Evolutionary conservation across 164 flowering plant genomes (phyloP).

Genomic region (Cinnamomum chago): DNA sequence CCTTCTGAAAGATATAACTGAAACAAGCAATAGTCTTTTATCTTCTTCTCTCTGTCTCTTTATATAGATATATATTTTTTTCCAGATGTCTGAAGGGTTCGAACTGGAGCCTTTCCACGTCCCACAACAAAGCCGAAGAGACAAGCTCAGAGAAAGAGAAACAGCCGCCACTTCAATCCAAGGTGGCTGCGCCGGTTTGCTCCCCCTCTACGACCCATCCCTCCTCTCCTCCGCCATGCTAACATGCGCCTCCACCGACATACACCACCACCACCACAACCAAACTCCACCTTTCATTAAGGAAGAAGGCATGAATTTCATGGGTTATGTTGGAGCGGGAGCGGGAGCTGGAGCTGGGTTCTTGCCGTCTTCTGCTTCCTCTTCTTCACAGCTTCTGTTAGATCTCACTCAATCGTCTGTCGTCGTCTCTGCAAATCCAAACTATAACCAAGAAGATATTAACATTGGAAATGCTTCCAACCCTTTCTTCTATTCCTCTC

Average conservation of each 20-base stretch:
- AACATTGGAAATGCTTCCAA: not conserved
- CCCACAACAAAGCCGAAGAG: slow-evolving; percentile 85
- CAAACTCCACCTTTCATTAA: slow-evolving; percentile 15
- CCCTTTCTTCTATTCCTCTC: not conserved
- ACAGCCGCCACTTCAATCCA: slow-evolving; percentile 7
- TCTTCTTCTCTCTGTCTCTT: not conserved
- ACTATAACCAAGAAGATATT: not conserved
- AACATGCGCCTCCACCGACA: slow-evolving; percentile 9
- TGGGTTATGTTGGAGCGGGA: slow-evolving; percentile 24
- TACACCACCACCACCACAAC: not conserved
- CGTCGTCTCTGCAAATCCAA: not conserved
- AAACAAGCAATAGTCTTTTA: too few relatives aligned
- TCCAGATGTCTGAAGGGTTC: slow-evolving; percentile 11
- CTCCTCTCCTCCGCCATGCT: slow-evolving; percentile 17
- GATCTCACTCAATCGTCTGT: slow-evolving; percentile 21
- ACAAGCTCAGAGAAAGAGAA: slow-evolving; percentile 51
- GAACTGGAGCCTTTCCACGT: slow-evolving; percentile 39
- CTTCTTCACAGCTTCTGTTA: slow-evolving; percentile 23
- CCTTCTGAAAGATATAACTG: too few relatives aligned
- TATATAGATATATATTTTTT: too few relatives aligned
- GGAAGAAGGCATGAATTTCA: slow-evolving; percentile 34
- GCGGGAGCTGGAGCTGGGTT: slow-evolving; percentile 14
- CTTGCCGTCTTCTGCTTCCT: slow-evolving; percentile 16
- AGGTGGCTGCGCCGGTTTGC: slow-evolving; percentile 26
- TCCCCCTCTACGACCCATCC: slow-evolving; percentile 32